phyloP scores from a whole-genome alignment of 305 asterid genomes.

The Rubia occidens region DNA sequence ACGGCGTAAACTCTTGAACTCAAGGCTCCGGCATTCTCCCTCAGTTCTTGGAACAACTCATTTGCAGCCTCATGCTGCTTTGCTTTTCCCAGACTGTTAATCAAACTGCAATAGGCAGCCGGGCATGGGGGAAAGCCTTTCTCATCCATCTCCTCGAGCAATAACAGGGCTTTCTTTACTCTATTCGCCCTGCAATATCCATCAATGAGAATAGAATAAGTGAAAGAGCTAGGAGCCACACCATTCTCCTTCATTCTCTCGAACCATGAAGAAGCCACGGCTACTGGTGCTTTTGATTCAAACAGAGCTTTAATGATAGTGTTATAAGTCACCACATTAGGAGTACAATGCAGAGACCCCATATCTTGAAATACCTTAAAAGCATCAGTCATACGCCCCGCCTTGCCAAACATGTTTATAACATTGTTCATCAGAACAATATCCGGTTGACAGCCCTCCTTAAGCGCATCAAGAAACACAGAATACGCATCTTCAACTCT shows the following conservation, averaged over 20 bases:
- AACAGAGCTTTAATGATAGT: conserved; percentile 67
- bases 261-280: conserved; percentile 60
- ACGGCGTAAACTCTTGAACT: conserved; percentile 94
- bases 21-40: conserved; percentile 73
- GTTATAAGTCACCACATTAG: conserved; percentile 82
- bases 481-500: conserved; percentile 73
- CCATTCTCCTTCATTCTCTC: conserved; percentile 59
- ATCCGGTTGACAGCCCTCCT: conserved; percentile 76
- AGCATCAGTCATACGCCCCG: conserved; percentile 56
- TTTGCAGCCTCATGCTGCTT: conserved; percentile 82
- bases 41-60: conserved; percentile 77
- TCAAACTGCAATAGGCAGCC: conserved; percentile 95
- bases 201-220: conserved; percentile 76
- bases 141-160: conserved; percentile 96
- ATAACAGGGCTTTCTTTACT: conserved; percentile 60
- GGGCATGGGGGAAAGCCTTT: conserved; percentile 93
- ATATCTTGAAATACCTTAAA: conserved; percentile 64
- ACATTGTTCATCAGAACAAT: conserved; percentile 76
- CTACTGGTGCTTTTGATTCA: conserved; percentile 49
- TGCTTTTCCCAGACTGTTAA: conserved; percentile 66
- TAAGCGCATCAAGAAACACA: conserved; percentile 46
- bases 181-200: conserved; percentile 79
- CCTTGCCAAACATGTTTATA: conserved; percentile 62
- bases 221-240: conserved; percentile 60
- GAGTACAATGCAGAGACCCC: conserved; percentile 59